Conservation (phyloP, 495 filamentous ascomycete genomes). For the Thozetella sp. region DNA sequence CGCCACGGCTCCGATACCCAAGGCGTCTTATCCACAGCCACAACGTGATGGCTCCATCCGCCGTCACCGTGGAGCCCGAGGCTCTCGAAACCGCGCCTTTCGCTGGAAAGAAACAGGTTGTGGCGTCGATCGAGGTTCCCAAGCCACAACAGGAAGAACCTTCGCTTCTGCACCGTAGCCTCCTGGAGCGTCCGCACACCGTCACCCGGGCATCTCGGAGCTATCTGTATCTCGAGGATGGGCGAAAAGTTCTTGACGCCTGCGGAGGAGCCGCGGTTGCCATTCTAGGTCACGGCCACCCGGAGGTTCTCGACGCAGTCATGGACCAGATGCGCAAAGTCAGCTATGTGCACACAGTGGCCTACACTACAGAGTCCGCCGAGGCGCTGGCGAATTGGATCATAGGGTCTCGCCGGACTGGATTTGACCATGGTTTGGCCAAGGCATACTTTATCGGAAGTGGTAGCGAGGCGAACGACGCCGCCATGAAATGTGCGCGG, state of each 20-base stretch:
- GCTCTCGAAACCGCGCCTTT: no score
- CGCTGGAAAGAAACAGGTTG: no score
- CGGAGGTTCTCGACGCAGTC: constrained; percentile 36
- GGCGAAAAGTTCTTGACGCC: constrained; percentile 60
- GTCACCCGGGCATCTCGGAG: neutral
- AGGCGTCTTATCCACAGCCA: no score
- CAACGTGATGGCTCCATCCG: no score
- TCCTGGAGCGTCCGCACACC: neutral
- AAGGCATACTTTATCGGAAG: neutral
- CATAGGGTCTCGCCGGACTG: neutral
- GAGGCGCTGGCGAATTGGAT: neutral
- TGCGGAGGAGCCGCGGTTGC: constrained; percentile 50
- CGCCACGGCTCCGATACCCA: no score
- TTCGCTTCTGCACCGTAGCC: neutral
- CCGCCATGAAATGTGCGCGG: constrained; percentile 62
- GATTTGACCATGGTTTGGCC: neutral
- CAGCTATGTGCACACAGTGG: neutral
- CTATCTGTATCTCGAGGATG: constrained; percentile 39
- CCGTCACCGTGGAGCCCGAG: no score
- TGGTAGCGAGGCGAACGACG: constrained; percentile 60
- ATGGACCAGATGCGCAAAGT: constrained; percentile 21
- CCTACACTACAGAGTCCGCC: neutral
- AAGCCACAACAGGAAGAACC: no score
- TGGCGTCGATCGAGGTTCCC: no score
- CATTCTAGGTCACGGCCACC: constrained; percentile 49